A percentile compares a stretch with the other conserved stretches of the same genome.
These are phyloP conservation scores for Talaromyces adpressus DNA, from an alignment of 495 filamentous ascomycete species.

Conservation along the genomic window DNA sequence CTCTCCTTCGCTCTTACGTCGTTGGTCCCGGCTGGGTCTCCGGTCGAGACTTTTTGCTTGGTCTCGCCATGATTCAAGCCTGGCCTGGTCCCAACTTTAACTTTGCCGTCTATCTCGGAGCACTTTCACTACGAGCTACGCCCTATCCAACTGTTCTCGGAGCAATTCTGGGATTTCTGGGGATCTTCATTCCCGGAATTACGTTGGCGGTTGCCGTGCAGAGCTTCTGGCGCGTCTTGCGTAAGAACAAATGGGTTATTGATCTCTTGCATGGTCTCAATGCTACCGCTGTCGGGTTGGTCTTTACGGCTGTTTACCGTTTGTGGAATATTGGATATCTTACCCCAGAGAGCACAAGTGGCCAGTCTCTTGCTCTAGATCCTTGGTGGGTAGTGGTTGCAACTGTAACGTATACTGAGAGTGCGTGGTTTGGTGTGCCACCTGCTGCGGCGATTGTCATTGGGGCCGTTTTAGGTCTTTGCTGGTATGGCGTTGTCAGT, in stretches of 20 bases:
- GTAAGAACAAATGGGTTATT: slow-evolving; percentile 46
- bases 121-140: slow-evolving; percentile 43
- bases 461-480: slow-evolving; percentile 57
- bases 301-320: slow-evolving; percentile 81
- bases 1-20: slow-evolving; percentile 70
- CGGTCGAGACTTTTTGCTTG: slow-evolving; percentile 72
- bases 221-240: slow-evolving; percentile 59
- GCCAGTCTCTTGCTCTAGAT: slow-evolving; percentile 54
- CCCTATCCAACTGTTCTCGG: slow-evolving; percentile 38
- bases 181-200: slow-evolving; percentile 69
- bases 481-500: slow-evolving; percentile 55
- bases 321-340: slow-evolving; percentile 75
- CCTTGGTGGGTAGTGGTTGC: slow-evolving; percentile 72
- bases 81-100: slow-evolving; percentile 89
- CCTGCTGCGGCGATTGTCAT: slow-evolving; percentile 58
- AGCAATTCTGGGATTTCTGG: slow-evolving; percentile 58
- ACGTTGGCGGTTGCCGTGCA: slow-evolving; percentile 58
- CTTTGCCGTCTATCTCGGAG: slow-evolving; percentile 73
- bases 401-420: slow-evolving; percentile 55
- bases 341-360: slow-evolving; percentile 29
- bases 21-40: slow-evolving; percentile 76
- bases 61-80: slow-evolving; percentile 74
- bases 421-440: slow-evolving; percentile 52
- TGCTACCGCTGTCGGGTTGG: slow-evolving; percentile 68
- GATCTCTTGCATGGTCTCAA: slow-evolving; percentile 61